Base-by-base conservation (phyloP, 2,329 filamentous ascomycete species). In the Aureobasidium namibiae region DNA sequence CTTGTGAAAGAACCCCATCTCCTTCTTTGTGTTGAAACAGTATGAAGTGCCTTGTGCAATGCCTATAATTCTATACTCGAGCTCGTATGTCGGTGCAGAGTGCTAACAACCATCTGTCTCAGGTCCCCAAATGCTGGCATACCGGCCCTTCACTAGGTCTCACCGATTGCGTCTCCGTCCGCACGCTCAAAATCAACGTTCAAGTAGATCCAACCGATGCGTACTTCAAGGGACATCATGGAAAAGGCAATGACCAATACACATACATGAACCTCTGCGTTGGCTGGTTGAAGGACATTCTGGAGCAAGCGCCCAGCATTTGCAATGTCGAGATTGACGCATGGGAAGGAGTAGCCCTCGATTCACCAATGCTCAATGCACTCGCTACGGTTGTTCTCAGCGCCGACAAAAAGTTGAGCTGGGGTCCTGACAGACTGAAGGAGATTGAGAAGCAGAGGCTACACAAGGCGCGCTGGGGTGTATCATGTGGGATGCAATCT, bases 201-300 rank as follows among this genome's bases (percentile, higher is more conserved):
- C 84, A 91, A 70, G 82, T 81, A 63, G 88, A 92, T 66, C 87
- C 88, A 0, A 87, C 74, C 53, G 70, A 84, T 56, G 78, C 77
- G 29, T 74, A 84, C 21, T 90, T 89, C 65, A 81, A 82, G 58
- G 87, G 86, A 0, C 91, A 87, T 66, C 80, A 86, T 14, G 70
- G 70, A 18, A 61, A 63, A 26, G 64, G 65, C 42, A 79, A 80
- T 26, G 78, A 79, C 1, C 80, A 85, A 26, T 82, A 85, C 1
- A 90, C 88, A 63, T 92, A 89, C 67, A 88, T 89, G 61, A 72
- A 71, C 5, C 91, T 90, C 67, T 85, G 81, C 26, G 74, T 78
- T 11, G 73, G 75, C 1, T 72, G 91, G 29, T 68, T 91, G 7
- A 71, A 73, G 4, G 76, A 74, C 8, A 77, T 90, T 3, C 67